Evolutionary conservation across 2,329 filamentous ascomycete genomes (phyloP), one percentile per base, ranked within the genome.

Genomic region (Plenodomus lindquistii): DNA sequence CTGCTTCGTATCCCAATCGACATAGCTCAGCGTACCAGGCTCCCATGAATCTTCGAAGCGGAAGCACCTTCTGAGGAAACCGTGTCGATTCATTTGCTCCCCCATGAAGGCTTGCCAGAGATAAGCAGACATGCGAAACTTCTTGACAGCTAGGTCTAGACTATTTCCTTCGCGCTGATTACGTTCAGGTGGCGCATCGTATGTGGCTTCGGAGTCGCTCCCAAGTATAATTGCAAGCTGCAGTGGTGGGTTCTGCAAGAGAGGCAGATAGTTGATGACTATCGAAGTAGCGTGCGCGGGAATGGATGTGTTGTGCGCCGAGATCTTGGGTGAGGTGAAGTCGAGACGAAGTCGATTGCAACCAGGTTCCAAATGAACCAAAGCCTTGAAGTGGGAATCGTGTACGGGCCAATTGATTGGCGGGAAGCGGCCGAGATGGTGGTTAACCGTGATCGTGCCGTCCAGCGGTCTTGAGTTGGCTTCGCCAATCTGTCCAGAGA

Each of bases 81-180:
- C 89, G 69, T 96, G 89, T 54, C 91, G 86, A 70, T 85, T 88
- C 93, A 97, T 97, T 70, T 97, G 92, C 71, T 99, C 94, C 6
- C 90, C 91, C 0, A 93, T 97, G 65, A 96, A 97, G 7, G 92
- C 91, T 70, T 99, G 94, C 92, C 94, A 97, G 13, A 97, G 79
- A 69, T 97, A 97, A 19, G 91, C 93, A 16, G 91, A 88, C 88
- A 96, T 97, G 55, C 92, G 85, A 69, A 94, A 97, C 70, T 99
- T 99, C 63, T 84, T 85, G 42, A 96, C 81, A 0, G 94, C 94
- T 7, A 84, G 85, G 10, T 92, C 86, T 29, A 97, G 69, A 1
- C 81, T 82, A 71, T 96, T 96, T 16, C 90, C 92, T 77, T 96
- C 92, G 59, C 82, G 85, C 70, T 89, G 84, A 46, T 83, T 77